Evolutionary conservation across 2,329 filamentous ascomycete genomes (phyloP), one percentile per base, ranked within the genome.

Genomic region (Colletotrichum somersetense): DNA sequence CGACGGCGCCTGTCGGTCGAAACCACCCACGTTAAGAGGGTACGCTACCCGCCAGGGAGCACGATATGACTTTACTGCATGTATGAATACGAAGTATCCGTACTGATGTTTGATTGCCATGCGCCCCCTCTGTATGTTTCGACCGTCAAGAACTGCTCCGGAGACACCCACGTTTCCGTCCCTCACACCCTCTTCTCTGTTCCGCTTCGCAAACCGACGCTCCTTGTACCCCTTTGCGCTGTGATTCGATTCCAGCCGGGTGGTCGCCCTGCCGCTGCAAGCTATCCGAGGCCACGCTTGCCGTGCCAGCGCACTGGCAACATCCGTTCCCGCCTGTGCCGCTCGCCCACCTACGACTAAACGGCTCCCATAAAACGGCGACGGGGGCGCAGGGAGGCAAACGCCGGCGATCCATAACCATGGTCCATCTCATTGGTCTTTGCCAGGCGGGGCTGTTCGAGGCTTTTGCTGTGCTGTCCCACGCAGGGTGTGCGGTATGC

Each of bases 301-400:
- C 65, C 58, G 44, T n/a, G 61, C 69, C 58, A 53, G 46, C 35
- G 46, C 58, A 42, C 23, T 62, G 40, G 55, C 61, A 48, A 69
- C 38, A 65, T 56, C 63, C 55, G 40, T 53, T 48, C 62, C 58
- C 70, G 59, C 48, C 40, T 56, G 59, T 72, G 66, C 70, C 70
- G 61, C 52, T 52, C 59, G 18, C 48, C 53, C 59, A 66, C 59
- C 26, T 30, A 30, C 26, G 2, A 30, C 26, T 3, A 30, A 2
- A 61, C 59, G 46, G 30, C 26, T 26, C 40, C 59, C 46, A 40
- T 11, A 40, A 38, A 26, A 59, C 26, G 23, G n/a, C n/a, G n/a
- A n/a, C n/a, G n/a, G n/a, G n/a, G n/a, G n/a, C n/a, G n/a, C n/a
- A n/a, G n/a, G n/a, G n/a, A n/a, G n/a, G n/a, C n/a, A n/a, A n/a